Evolutionary conservation across 2,329 filamentous ascomycete genomes (phyloP), one percentile per base, ranked within the genome.

Genomic region (Aspergillus sp.): DNA sequence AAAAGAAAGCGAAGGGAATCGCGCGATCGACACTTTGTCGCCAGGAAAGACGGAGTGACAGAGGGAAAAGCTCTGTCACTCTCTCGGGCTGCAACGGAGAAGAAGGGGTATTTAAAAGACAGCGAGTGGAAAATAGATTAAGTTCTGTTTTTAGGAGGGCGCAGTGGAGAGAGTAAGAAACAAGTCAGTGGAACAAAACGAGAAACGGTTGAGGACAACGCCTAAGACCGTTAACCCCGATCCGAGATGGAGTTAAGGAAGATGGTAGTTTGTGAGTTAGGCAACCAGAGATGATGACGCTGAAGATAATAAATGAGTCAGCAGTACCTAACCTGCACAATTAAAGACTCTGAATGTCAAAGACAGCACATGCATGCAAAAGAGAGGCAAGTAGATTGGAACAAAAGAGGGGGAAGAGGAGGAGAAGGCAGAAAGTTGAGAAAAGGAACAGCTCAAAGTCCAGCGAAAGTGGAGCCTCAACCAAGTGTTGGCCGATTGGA

Each of bases 11-110:
- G 59, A 64, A 64, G 39, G 30, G 57, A 69, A 61, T 64, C 69
- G 64, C 54, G 50, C 53, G 51, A 68, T 59, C 66, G 66, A 70
- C 72, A 75, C 65, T 57, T 74, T 75, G 68, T 61, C 57, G 58
- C 56, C 41, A 36, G 61, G 55, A 53, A 44, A 36, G 58, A 21
- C 21, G 56, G 62, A 64, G 64, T 57, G 55, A 68, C 66, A 69
- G 65, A 65, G 69, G 64, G 58, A 59, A 38, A 42, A 3, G 13
- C 51, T 59, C 69, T 68, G 69, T 64, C 70, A 71, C 70, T 69
- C 69, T 30, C 25, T 30, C 25, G 27, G 8, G 8, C 27, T 32
- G 36, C 23, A n/a, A 58, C 23, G 19, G 27, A 48, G 39, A 38
- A 27, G 32, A 49, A 19, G 52, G 41, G 30, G 39, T 30, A 53